phyloP scores from a whole-genome alignment of 208 protist genomes.

The Crithidia mellificae region DNA sequence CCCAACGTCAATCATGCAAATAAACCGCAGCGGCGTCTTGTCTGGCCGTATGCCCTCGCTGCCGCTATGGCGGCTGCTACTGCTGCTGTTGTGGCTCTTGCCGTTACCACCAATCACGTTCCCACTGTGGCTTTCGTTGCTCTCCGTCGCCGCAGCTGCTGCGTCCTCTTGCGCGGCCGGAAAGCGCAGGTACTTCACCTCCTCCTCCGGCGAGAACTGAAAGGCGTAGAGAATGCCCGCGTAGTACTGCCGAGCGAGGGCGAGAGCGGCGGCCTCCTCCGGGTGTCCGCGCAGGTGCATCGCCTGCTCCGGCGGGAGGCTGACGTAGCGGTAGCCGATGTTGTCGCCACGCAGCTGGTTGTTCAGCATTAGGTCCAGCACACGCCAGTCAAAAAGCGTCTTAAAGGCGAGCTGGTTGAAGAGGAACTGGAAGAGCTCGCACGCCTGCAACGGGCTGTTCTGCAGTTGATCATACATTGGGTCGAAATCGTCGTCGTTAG shows the following conservation, averaged over 20 bases:
- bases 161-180: constrained; percentile 15
- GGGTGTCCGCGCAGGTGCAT: constrained; percentile 17
- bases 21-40: constrained; percentile 45
- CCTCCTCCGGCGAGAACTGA: constrained; percentile 40
- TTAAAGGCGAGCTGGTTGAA: constrained; percentile 72
- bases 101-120: background rate
- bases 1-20: constrained; percentile 85
- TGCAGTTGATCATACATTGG: constrained; percentile 79
- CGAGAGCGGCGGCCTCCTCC: constrained; percentile 9
- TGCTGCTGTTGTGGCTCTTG: background rate
- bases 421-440: constrained; percentile 86
- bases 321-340: constrained; percentile 60
- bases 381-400: constrained; percentile 72
- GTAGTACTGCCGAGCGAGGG: constrained; percentile 34
- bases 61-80: background rate
- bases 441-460: constrained; percentile 67
- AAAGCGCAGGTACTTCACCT: constrained; percentile 70
- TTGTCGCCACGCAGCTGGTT: constrained; percentile 88
- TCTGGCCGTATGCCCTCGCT: background rate
- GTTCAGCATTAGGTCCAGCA: constrained; percentile 88
- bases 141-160: background rate
- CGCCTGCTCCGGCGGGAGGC: constrained; percentile 16
- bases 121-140: background rate
- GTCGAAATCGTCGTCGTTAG: constrained; percentile 80
- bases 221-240: constrained; percentile 67